Base-by-base conservation (phyloP, 305 asterid species). In the Fraxinus sp. region DNA sequence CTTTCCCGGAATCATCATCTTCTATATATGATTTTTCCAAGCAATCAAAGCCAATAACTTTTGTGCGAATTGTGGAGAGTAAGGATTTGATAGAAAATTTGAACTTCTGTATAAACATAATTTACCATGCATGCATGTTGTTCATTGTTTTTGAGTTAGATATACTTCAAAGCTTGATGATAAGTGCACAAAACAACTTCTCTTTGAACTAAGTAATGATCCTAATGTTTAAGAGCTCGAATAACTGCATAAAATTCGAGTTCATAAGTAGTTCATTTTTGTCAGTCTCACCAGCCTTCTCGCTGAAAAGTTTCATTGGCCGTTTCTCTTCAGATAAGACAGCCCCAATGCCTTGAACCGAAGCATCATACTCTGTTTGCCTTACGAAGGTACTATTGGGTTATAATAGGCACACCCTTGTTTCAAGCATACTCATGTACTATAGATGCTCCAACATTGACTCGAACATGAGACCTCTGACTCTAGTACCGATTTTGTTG, bases 71-170 rank as follows among this genome's bases (percentile, higher is more conserved):
- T 1, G 71, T 62, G 28, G 71, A 0, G 14, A 20, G 71, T 5
- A 22, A 20, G 14, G 32, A 62, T 7, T 24, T 18, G 4, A 78
- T 9, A 14, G 18, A 16, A 35, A 70, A 49, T 1, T 11, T 32
- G 35, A 83, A 83, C 10, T 33, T 43, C 5, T 83, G 41, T 7
- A 49, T 1, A 14, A 10, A 78, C 0, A 55, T 11, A n/a, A 68
- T n/a, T 78, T 73, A 83, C 43, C 79, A 7, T 7, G 79, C 82
- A 68, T 71, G 71, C 28, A 78, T 77, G 0, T 20, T 36, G 35
- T 32, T 81, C n/a, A 81, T 3, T 14, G 62, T 55, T 37, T 74
- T 82, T 68, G 49, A 52, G 28, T 79, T 75, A n/a, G 30, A 82
- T n/a, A 74, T 52, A 82, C 26, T 66, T 62, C 22, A 85, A 75